phyloP scores from a whole-genome alignment of 306 rosid genomes.

The Corylus heterophylla region DNA sequence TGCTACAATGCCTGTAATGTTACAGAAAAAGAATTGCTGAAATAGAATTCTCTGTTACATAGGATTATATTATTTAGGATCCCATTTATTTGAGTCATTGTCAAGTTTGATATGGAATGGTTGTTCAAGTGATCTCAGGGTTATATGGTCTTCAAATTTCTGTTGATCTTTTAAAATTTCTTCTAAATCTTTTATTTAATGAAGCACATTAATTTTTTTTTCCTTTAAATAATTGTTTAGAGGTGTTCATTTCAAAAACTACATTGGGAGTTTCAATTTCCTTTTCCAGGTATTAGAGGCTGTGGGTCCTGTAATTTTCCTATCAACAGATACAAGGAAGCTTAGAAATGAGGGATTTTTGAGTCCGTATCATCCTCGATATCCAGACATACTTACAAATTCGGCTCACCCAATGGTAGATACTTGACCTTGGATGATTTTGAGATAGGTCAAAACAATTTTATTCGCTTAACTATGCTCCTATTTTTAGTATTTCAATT shows the following conservation, averaged over 20 bases:
- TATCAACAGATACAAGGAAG: conserved; percentile 95
- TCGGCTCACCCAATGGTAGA: conserved; percentile 98
- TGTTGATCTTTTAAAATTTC: background rate
- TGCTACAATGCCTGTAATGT: background rate
- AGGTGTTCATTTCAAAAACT: background rate
- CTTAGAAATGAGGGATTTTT: conserved; percentile 97
- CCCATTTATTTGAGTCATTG: background rate
- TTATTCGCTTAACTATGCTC: background rate
- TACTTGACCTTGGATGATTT: conserved; percentile 2
- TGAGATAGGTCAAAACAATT: background rate
- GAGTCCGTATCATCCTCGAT: conserved; percentile 99
- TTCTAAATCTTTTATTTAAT: background rate
- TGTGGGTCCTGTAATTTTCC: conserved; percentile 91
- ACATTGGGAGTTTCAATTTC: background rate
- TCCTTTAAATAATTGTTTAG: background rate
- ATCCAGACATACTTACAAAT: conserved; percentile 97
- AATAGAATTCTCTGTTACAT: background rate
- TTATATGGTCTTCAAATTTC: background rate
- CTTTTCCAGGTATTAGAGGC: conserved; percentile 87
- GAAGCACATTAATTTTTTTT: background rate
- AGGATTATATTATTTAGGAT: background rate
- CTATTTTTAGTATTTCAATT: background rate
- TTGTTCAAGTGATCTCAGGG: conserved; percentile 2
- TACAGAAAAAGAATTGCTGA: background rate
- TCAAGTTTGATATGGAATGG: background rate